Evolutionary conservation across 2,329 filamentous ascomycete genomes (phyloP).

Genomic region (Plenodomus lindquistii): DNA sequence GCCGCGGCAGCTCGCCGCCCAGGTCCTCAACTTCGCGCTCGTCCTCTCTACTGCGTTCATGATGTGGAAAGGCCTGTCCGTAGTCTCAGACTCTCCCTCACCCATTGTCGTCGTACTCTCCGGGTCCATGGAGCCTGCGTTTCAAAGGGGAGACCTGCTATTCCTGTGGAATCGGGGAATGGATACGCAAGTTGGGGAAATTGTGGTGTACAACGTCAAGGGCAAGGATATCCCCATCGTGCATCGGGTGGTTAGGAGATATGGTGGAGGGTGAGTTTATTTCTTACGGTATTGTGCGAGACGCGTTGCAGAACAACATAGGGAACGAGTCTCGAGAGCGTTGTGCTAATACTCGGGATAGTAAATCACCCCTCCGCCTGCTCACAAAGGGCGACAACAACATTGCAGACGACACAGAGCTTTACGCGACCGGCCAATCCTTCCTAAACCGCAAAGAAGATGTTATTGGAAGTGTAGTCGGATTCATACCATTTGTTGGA

Average conservation of each 20-base stretch:
- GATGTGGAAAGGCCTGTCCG: conserved; percentile 85
- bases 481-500: conserved; percentile 90
- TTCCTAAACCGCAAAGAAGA: conserved; percentile 80
- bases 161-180: conserved; percentile 73
- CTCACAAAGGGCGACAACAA: conserved; percentile 99
- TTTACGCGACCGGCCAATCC: conserved; percentile 83
- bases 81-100: conserved; percentile 66
- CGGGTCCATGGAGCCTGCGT: conserved; percentile 82
- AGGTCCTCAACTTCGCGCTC: conserved; percentile 87
- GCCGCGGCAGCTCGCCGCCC: conserved; percentile 77
- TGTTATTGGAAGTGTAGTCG: conserved; percentile 90
- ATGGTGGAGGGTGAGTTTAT: conserved; percentile 60
- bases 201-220: conserved; percentile 81
- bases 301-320: neutral
- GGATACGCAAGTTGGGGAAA: conserved; percentile 70
- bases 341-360: conserved; percentile 19
- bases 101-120: conserved; percentile 84
- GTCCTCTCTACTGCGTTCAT: conserved; percentile 92
- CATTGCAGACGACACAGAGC: conserved; percentile 85
- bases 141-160: conserved; percentile 75
- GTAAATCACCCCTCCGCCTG: conserved; percentile 62
- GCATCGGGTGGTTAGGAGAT: conserved; percentile 80
- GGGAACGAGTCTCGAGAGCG: neutral
- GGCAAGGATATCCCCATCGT: conserved; percentile 98
- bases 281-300: neutral